A percentile compares a stretch with the other conserved stretches of the same genome.
These are phyloP conservation scores for Tolypocladium album DNA, from an alignment of 2,329 filamentous ascomycete species.

Conservation along the genomic window DNA sequence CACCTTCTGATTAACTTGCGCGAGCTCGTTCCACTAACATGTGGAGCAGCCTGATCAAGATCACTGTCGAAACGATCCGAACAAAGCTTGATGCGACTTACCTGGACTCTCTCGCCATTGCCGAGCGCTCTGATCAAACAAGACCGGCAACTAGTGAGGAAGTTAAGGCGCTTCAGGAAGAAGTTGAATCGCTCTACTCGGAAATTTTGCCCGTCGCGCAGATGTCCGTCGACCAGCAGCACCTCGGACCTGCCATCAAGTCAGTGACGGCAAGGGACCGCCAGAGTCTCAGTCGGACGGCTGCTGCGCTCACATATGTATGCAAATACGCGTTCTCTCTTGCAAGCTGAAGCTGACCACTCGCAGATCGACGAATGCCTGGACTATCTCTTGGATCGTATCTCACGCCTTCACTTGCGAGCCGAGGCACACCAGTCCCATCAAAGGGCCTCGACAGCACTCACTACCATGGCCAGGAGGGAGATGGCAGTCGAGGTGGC, in stretches of 20 bases:
- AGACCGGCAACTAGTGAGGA: slow-evolving; percentile 24
- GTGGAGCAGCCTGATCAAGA: slow-evolving; percentile 39
- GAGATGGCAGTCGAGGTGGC: slow-evolving; percentile 26
- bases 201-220: slow-evolving; percentile 60
- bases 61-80: slow-evolving; percentile 42
- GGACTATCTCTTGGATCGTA: slow-evolving; percentile 37
- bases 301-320: slow-evolving; percentile 40
- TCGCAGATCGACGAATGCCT: slow-evolving; percentile 40
- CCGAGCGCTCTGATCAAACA: slow-evolving; percentile 15
- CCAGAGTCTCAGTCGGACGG: slow-evolving; percentile 31
- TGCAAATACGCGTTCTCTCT: slow-evolving; percentile 8
- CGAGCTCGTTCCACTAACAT: not conserved
- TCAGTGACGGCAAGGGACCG: slow-evolving; percentile 31
- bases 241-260: slow-evolving; percentile 48
- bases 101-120: slow-evolving; percentile 30
- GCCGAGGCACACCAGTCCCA: slow-evolving; percentile 36
- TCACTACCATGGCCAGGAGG: slow-evolving; percentile 30
- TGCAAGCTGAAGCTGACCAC: slow-evolving; percentile 9
- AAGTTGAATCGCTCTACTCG: slow-evolving; percentile 58
- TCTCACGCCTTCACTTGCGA: slow-evolving; percentile 27
- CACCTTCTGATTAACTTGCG: not conserved
- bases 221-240: slow-evolving; percentile 60
- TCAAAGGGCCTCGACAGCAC: slow-evolving; percentile 23
- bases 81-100: slow-evolving; percentile 46
- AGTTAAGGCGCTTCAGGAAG: slow-evolving; percentile 43